phyloP scores from a whole-genome alignment of 129 eudicot species.

The Lonicera japonica region DNA sequence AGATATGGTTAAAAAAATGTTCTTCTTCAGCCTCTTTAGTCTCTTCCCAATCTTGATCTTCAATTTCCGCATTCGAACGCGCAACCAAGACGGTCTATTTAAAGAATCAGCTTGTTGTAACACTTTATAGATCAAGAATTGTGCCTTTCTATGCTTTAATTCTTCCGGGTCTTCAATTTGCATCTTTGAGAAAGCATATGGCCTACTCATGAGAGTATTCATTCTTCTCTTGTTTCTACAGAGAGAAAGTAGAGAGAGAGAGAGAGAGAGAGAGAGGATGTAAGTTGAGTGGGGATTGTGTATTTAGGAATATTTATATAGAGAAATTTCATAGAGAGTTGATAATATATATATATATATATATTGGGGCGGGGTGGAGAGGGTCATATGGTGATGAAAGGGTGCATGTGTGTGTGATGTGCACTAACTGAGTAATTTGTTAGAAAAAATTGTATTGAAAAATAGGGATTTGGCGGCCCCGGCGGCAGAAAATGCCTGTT shows the following conservation, averaged over 20 bases:
- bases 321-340: not conserved
- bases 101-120: slow-evolving; percentile 19
- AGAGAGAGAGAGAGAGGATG: not conserved
- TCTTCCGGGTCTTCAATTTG: slow-evolving; percentile 32
- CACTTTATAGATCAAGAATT: slow-evolving; percentile 41
- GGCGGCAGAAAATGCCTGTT: too few species aligned
- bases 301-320: not conserved
- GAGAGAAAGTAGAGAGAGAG: not conserved
- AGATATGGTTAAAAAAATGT: slow-evolving; percentile 3
- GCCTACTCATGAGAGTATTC: slow-evolving; percentile 12
- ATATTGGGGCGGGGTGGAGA: not conserved
- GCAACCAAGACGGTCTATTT: slow-evolving; percentile 19
- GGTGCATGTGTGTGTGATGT: slow-evolving; percentile 9
- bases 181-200: slow-evolving; percentile 30
- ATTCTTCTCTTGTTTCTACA: not conserved
- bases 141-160: slow-evolving; percentile 22
- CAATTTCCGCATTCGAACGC: slow-evolving; percentile 23
- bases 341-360: not conserved
- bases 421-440: too few species aligned
- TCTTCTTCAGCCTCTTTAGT: slow-evolving; percentile 28
- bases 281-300: not conserved
- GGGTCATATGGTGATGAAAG: slow-evolving; percentile 7
- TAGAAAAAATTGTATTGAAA: too few species aligned
- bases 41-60: slow-evolving; percentile 38
- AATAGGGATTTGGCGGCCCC: too few species aligned